Percentiles rank a stretch among this genome's conserved stretches.
These are phyloP conservation scores for Rhynchospora pubera DNA, from an alignment of 176 grass and related monocot genomes.

Conservation along the genomic window DNA sequence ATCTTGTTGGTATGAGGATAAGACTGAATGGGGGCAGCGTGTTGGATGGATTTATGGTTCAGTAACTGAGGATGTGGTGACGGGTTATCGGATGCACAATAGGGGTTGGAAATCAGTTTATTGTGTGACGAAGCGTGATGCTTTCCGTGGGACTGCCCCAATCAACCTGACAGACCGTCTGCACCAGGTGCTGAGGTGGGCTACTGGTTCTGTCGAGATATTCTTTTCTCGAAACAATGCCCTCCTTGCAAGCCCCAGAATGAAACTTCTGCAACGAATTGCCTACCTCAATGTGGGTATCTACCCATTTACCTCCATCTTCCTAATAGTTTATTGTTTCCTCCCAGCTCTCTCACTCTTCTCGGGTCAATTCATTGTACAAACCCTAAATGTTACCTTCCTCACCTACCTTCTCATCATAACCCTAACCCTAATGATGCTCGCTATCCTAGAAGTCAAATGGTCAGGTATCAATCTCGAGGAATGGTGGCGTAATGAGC, in stretches of 20 bases:
- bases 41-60: constrained; percentile 99
- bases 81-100: constrained; percentile 99
- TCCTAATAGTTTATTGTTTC: constrained; percentile 98
- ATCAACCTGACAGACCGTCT: constrained; percentile 98
- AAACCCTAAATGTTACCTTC: constrained; percentile 62
- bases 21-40: constrained; percentile 91
- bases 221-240: constrained; percentile 99
- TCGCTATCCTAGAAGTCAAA: constrained; percentile 86
- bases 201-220: constrained; percentile 94
- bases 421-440: constrained; percentile 52
- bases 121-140: constrained; percentile 93
- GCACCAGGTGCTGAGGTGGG: constrained; percentile 95
- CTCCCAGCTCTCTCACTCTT: constrained; percentile 90
- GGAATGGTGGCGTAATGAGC: constrained; percentile 99
- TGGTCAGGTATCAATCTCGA: constrained; percentile 83
- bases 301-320: constrained; percentile 94
- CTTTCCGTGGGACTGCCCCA: constrained; percentile 85
- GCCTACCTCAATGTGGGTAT: constrained; percentile 92
- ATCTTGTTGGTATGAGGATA: constrained; percentile 99
- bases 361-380: constrained; percentile 91
- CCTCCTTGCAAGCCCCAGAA: constrained; percentile 61
- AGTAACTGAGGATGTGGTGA: constrained; percentile 97
- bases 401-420: constrained; percentile 79
- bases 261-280: constrained; percentile 85
- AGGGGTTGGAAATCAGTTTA: constrained; percentile 96